Evolutionary conservation across 2,329 filamentous ascomycete species (phyloP).

Genomic region (Xenoacremonium recifei): DNA sequence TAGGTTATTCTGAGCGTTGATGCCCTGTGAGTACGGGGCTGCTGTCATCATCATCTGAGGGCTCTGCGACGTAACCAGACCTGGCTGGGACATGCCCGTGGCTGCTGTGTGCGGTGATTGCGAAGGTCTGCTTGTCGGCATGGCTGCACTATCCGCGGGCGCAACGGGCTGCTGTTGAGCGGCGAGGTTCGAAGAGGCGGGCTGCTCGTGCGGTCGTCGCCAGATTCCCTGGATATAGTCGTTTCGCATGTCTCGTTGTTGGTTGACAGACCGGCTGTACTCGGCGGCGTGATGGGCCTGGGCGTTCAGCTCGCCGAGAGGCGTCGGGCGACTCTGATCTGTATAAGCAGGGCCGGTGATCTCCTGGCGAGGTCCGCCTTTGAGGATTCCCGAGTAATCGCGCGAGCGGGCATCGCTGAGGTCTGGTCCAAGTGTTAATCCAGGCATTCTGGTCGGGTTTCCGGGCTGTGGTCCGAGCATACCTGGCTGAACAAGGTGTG

Average conservation of each 20-base stretch:
- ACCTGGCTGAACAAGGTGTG: slow-evolving; percentile 69
- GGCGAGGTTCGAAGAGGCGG: slow-evolving; percentile 45
- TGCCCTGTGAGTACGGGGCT: slow-evolving; percentile 67
- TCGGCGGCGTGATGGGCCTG: slow-evolving; percentile 88
- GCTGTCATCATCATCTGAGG: slow-evolving; percentile 66
- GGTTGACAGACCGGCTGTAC: slow-evolving; percentile 81
- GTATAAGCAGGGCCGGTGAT: slow-evolving; percentile 84
- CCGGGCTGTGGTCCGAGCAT: slow-evolving; percentile 65
- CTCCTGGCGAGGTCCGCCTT: slow-evolving; percentile 83
- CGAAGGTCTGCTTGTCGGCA: slow-evolving; percentile 51
- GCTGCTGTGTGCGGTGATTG: slow-evolving; percentile 59
- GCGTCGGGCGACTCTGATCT: slow-evolving; percentile 76
- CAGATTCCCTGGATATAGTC: slow-evolving; percentile 81
- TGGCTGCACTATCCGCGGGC: slow-evolving; percentile 38
- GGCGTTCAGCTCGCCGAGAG: slow-evolving; percentile 74
- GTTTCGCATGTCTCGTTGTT: slow-evolving; percentile 74
- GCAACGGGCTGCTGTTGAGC: slow-evolving; percentile 43
- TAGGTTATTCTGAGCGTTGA: slow-evolving; percentile 69
- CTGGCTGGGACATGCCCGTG: slow-evolving; percentile 54
- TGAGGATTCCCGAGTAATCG: slow-evolving; percentile 77
- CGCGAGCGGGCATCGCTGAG: slow-evolving; percentile 74
- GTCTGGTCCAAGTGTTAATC: slow-evolving; percentile 79
- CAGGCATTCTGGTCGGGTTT: slow-evolving; percentile 71
- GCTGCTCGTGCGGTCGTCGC: slow-evolving; percentile 78
- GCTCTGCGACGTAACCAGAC: slow-evolving; percentile 59